Evolutionary conservation across 164 flowering plant species (phyloP), one percentile per base, ranked within the genome.

Genomic region (Vitis rupestris): DNA sequence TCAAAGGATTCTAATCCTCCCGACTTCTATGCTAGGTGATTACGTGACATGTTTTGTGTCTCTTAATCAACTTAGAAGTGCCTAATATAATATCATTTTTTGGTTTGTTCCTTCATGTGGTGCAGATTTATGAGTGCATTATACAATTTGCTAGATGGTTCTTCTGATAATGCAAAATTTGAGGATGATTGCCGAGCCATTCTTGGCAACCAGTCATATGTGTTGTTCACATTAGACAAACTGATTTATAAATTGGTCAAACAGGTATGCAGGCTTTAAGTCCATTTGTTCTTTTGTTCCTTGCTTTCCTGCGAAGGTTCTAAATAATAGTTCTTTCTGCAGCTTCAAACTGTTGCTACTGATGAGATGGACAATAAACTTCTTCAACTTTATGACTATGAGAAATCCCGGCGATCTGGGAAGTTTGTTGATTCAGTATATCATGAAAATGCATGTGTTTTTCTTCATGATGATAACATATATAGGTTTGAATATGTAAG

Each of bases 161-260:
- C 88, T 61, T 74, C 80, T 77, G 90, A 88, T 58, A 88, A 87
- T 77, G 65, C 93, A 60, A 86, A 80, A 63, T 88, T 82, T 72
- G 93, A 88, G 75, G 93, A 88, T 76, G 93, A 87, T 50, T 88
- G 90, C 67, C 85, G 93, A 69, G 79, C 89, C 37, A 74, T 88
- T 11, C 77, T 87, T 63, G 93, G 93, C 64, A 88, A 86, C 69
- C 89, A 88, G 70, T 85, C 93, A 19, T 88, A 88, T 79, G 83
- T 88, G 67, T 67, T 88, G 47, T 88, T 88, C 66, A 88, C 93
- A 53, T 79, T 88, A 72, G 93, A 88, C 79, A 88, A 85, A 71
- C 63, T 88, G 67, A 84, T 88, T 29, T 87, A 79, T 72, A 88
- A 85, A 75, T 63, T 88, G 76, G 86, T 87, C 57, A 88, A 84